Base-by-base conservation (phyloP, 2,329 filamentous ascomycete genomes). In the Aspergillus novofumigatus region DNA sequence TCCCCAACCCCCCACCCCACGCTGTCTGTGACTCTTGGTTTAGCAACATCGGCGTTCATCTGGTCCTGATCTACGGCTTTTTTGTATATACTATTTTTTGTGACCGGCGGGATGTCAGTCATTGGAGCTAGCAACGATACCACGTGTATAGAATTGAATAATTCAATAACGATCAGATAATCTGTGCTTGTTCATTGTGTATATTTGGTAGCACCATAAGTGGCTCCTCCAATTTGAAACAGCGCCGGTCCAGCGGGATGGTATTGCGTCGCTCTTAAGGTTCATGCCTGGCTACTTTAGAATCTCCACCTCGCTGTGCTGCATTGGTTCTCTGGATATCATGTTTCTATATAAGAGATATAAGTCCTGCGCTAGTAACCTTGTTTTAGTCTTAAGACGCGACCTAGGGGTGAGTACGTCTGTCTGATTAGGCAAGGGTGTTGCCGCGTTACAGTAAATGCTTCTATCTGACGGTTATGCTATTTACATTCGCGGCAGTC, bases 1-100 rank as follows among this genome's bases (percentile, higher is more conserved):
- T 14, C 7, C 25, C 1, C 5, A n/a, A n/a, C 5, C 5, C 5
- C 11, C 4, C 48, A 10, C 20, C 17, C 28, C 10, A 20, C 47
- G 23, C 8, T 28, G 51, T 45, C 8, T 51, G 29, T 51, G 14
- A n/a, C 23, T 35, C 29, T 61, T 62, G 59, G 62, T 56, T 47
- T 47, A 17, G 44, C 20, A 47, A 23, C 42, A 45, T 23, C 42
- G 42, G 42, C 42, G 42, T 45, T 45, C 42, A 45, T 45, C 42
- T 45, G 42, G 42, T 20, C 8, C 17, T 23, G 42, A 45, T 23
- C 42, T 45, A 45, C 42, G n/a, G 42, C n/a, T 45, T 20, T 45
- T 47, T 59, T 21, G 54, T 56, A 53, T 55, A 58, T 57, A 51
- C 55, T 54, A 52, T 58, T 48, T 56, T 55, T 59, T 51, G 51